phyloP scores from a whole-genome alignment of 176 grass and related monocot genomes.

The Rhynchospora breviuscula region DNA sequence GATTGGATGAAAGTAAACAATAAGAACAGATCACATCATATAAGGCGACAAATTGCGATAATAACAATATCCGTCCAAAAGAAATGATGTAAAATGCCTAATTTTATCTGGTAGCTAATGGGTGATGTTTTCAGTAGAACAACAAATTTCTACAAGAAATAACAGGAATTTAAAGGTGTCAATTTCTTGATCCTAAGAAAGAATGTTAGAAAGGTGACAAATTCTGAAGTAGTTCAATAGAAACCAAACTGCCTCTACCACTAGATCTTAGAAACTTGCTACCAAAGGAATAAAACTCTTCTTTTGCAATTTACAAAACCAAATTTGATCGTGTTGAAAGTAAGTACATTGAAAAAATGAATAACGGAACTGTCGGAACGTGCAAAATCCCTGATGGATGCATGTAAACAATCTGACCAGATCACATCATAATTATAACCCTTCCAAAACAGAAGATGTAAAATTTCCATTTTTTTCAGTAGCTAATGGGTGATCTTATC shows the following conservation, averaged over 20 bases:
- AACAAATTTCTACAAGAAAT: neutral
- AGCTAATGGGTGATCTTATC: neutral
- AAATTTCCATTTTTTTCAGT: neutral
- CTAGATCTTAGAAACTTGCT: neutral
- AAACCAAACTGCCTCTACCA: neutral
- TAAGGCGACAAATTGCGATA: neutral
- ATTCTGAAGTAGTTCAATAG: neutral
- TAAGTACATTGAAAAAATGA: neutral
- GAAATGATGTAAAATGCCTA: no score
- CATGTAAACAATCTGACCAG: neutral
- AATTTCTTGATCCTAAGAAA: no score
- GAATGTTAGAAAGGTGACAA: neutral
- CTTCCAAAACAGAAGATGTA: no score
- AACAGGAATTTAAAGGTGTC: neutral
- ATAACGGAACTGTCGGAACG: neutral
- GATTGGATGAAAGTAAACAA: neutral
- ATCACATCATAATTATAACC: neutral
- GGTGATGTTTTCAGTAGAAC: neutral
- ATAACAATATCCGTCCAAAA: neutral
- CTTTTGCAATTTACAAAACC: no score
- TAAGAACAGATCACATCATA: neutral
- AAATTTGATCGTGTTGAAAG: neutral
- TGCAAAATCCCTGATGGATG: neutral
- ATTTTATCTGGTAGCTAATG: neutral
- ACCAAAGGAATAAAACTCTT: no score